Evolutionary conservation across 768 basidiomycete species (phyloP).

Genomic region (Mycena leptocephala): DNA sequence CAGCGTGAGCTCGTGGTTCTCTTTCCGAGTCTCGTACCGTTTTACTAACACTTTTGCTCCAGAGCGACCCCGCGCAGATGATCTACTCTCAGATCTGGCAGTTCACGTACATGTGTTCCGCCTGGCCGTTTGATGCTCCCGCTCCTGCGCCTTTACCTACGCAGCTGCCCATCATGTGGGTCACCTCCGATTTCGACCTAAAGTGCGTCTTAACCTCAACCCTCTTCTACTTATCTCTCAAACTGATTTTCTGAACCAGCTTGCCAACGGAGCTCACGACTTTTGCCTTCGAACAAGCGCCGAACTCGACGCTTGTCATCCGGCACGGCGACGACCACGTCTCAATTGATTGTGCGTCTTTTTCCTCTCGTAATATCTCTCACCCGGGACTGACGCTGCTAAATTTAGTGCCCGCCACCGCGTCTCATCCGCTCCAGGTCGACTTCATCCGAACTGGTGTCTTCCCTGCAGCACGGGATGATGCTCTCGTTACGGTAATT

Average conservation of each 20-base stretch:
- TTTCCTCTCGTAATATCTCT: not conserved
- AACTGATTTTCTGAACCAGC: not conserved
- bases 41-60: not conserved
- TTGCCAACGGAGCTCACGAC: constrained; percentile 32
- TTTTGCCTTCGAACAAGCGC: constrained; percentile 27
- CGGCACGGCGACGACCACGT: constrained; percentile 38
- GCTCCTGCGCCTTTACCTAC: not conserved
- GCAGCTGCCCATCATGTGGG: constrained; percentile 22
- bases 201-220: constrained; percentile 16
- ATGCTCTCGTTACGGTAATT: constrained; percentile 26
- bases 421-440: not conserved
- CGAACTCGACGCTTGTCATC: constrained; percentile 29
- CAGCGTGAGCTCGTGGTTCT: not conserved
- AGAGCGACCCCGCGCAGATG: constrained; percentile 27
- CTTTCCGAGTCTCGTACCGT: not conserved
- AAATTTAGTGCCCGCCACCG: not conserved
- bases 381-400: not conserved
- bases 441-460: constrained; percentile 27
- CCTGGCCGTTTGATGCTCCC: constrained; percentile 19
- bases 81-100: constrained; percentile 31
- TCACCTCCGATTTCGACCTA: constrained; percentile 29
- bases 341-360: constrained; percentile 23
- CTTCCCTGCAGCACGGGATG: constrained; percentile 9
- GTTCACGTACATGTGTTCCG: constrained; percentile 19
- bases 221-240: not conserved